Evolutionary conservation across 1,139 yeast genomes (phyloP).

Genomic region (Suhomyces choctaworum): DNA sequence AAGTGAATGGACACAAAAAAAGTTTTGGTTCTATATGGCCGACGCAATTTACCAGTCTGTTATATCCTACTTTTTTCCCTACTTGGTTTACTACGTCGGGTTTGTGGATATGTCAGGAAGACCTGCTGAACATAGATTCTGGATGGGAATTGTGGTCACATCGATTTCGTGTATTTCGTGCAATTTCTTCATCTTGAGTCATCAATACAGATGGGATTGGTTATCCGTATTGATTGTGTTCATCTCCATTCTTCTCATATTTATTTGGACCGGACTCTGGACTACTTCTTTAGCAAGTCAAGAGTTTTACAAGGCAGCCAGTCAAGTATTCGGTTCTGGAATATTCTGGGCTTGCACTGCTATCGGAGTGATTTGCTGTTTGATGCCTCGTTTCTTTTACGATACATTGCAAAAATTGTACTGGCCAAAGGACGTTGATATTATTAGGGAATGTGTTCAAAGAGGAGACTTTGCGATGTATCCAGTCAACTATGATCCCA

Average conservation of each 20-base stretch:
- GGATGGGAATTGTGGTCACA: conserved; percentile 80
- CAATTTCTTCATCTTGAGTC: conserved; percentile 73
- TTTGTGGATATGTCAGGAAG: conserved; percentile 64
- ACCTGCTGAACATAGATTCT: conserved; percentile 77
- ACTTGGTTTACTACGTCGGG: conserved; percentile 58
- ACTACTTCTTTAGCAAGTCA: conserved; percentile 55
- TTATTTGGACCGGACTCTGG: conserved; percentile 93
- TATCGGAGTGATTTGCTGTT: conserved; percentile 68
- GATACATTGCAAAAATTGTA: conserved; percentile 63
- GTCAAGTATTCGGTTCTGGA: conserved; percentile 68
- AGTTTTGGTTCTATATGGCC: conserved; percentile 80
- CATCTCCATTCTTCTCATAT: conserved; percentile 66
- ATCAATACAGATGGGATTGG: conserved; percentile 97
- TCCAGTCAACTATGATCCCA: conserved; percentile 63
- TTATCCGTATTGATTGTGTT: conserved; percentile 60
- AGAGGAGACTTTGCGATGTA: conserved; percentile 61
- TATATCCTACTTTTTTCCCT: conserved; percentile 85
- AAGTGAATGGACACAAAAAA: conserved; percentile 73
- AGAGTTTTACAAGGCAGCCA: conserved; percentile 77
- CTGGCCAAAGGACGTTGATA: conserved; percentile 79
- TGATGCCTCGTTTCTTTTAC: conserved; percentile 73
- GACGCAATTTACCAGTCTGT: conserved; percentile 91
- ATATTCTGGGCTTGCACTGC: conserved; percentile 82
- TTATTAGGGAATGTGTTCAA: conserved; percentile 73
- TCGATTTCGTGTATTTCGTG: conserved; percentile 79